phyloP scores from a whole-genome alignment of 768 basidiomycete species.

The Lentinula sp. region DNA sequence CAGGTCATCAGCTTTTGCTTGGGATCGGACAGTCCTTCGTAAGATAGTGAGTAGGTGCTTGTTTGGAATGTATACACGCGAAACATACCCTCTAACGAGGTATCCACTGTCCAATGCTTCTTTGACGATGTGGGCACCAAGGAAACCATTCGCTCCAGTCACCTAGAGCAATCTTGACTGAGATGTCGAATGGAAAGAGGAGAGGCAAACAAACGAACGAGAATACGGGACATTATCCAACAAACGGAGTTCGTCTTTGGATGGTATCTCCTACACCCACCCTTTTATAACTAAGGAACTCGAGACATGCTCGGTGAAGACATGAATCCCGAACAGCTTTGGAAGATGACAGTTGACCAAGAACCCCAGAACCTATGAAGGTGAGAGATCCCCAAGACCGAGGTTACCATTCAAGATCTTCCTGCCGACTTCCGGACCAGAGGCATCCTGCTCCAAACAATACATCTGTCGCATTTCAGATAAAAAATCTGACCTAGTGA shows the following conservation, averaged over 20 bases:
- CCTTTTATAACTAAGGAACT: background rate
- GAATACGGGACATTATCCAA: background rate
- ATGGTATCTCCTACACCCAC: background rate
- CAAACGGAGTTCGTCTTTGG: background rate
- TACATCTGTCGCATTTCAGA: no score
- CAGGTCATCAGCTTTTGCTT: conserved; percentile 1
- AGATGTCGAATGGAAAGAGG: background rate
- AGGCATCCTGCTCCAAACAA: no score
- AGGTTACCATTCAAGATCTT: no score
- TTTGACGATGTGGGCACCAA: conserved; percentile 12
- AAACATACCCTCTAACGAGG: conserved; percentile 10
- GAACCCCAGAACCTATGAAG: no score
- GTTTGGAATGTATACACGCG: background rate
- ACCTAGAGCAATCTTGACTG: conserved; percentile 1
- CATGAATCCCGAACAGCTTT: background rate
- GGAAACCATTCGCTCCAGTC: conserved; percentile 14
- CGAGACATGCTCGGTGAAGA: background rate
- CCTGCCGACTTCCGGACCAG: no score
- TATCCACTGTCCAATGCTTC: conserved; percentile 12
- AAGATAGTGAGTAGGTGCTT: background rate
- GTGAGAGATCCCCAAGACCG: no score
- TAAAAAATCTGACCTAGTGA: no score
- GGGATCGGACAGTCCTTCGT: conserved; percentile 7
- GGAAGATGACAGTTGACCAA: background rate
- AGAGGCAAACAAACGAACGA: background rate